Conservation (phyloP, 768 basidiomycete genomes). For the Phanerodontia chrysosporium region DNA sequence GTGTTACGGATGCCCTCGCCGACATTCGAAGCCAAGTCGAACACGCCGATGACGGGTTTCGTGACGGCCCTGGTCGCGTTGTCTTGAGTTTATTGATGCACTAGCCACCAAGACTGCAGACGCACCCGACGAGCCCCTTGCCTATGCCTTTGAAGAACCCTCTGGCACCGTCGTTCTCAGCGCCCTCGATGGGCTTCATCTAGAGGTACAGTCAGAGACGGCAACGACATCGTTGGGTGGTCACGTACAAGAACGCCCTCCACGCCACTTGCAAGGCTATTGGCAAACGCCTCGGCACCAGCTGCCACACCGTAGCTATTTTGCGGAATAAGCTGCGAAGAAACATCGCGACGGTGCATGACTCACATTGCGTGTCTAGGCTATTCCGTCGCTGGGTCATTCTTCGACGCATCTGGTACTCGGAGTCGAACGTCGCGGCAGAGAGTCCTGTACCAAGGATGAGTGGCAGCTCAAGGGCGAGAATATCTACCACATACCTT, state of each 20-base stretch:
- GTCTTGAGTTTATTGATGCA: conserved; percentile 6
- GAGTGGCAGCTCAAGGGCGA: background rate
- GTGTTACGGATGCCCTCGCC: conserved; percentile 94
- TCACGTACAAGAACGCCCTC: conserved; percentile 81
- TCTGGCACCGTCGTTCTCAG: conserved; percentile 87
- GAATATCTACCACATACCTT: conserved; percentile 53
- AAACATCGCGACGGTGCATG: too few relatives aligned
- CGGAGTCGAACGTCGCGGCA: conserved; percentile 93
- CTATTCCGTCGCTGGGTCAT: conserved; percentile 87
- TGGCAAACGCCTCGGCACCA: conserved; percentile 91
- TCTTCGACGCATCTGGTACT: conserved; percentile 87
- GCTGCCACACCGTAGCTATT: conserved; percentile 95
- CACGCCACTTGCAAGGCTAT: conserved; percentile 90
- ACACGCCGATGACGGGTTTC: conserved; percentile 94
- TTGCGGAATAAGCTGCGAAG: too few relatives aligned
- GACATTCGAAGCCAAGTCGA: conserved; percentile 93
- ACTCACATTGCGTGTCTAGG: conserved; percentile 90
- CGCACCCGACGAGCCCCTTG: conserved; percentile 90
- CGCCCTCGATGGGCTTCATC: conserved; percentile 97
- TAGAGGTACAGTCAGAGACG: conserved; percentile 26
- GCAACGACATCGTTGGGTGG: background rate
- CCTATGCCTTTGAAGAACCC: conserved; percentile 99
- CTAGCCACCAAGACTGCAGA: background rate
- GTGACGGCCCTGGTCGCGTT: conserved; percentile 67
- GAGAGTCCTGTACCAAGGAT: conserved; percentile 62